Conservation (phyloP, 805 yeast species). For the Kluyveromyces siamensis region DNA sequence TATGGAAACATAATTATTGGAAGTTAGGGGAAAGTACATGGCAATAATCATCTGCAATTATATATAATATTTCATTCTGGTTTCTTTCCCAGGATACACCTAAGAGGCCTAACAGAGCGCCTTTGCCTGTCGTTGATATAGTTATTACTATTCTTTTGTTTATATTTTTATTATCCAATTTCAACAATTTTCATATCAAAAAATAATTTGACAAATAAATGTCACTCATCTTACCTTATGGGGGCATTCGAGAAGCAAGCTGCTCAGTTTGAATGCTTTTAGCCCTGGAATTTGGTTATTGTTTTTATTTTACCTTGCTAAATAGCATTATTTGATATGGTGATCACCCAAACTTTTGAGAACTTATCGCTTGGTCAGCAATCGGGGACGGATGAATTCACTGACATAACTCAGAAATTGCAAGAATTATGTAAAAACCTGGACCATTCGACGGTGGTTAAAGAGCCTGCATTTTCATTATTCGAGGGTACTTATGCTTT, state of each 20-base stretch:
- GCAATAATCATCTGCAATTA: too few species aligned
- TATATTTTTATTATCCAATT: not conserved
- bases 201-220: too few species aligned
- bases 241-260: too few species aligned
- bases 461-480: conserved; percentile 52
- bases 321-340: not conserved
- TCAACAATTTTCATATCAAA: not conserved
- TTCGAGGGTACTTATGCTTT: conserved; percentile 83
- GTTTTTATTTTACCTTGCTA: not conserved
- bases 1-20: not conserved
- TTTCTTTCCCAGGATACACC: too few species aligned
- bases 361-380: not conserved
- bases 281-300: too few species aligned
- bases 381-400: not conserved
- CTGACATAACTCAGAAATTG: conserved; percentile 41
- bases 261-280: too few species aligned
- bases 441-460: conserved; percentile 47
- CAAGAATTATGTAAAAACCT: conserved; percentile 33
- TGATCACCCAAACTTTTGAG: not conserved
- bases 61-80: too few species aligned
- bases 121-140: not conserved
- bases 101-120: not conserved
- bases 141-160: not conserved
- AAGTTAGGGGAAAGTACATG: not conserved
- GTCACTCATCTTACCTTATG: too few species aligned